Conservation (phyloP, 192 early-diverging fungal species). For the Kickxella alabastrina region DNA sequence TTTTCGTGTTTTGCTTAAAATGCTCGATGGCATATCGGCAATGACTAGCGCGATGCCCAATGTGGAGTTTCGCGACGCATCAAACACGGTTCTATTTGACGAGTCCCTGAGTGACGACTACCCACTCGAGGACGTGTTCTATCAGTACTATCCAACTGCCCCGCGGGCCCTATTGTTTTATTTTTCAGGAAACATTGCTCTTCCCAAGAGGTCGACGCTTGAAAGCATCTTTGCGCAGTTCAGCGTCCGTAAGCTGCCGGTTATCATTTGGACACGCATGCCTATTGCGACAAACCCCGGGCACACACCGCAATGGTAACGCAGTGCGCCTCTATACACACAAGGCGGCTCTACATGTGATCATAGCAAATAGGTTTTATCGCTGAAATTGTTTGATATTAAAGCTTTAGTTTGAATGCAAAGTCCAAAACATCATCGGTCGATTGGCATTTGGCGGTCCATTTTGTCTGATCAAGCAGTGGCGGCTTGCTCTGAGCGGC, state of each 20-base stretch:
- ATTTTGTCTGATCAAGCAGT: conserved; percentile 4
- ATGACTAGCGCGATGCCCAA: no score
- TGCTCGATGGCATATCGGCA: no score
- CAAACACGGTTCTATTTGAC: conserved; percentile 29
- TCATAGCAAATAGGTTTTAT: no score
- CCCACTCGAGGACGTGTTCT: conserved; percentile 41
- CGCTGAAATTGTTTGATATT: no score
- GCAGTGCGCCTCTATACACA: no score
- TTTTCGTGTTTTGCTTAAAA: no score
- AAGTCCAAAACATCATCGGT: no score
- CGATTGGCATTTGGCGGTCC: no score
- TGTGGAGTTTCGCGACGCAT: conserved; percentile 46
- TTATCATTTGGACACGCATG: conserved; percentile 33
- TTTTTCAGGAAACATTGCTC: conserved; percentile 18
- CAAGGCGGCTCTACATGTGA: no score
- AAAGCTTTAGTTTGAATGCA: no score
- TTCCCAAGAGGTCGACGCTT: conserved; percentile 24
- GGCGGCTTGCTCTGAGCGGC: conserved; percentile 38
- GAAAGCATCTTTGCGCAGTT: conserved; percentile 9
- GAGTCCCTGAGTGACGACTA: conserved; percentile 37
- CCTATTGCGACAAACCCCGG: conserved; percentile 10
- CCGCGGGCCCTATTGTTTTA: conserved; percentile 42
- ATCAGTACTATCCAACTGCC: conserved; percentile 35
- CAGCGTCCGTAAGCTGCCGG: conserved; percentile 10
- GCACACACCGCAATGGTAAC: conserved; percentile 28